These are phyloP conservation scores for Macrolepiota fuliginosa DNA, from an alignment of 768 basidiomycete species.

Conservation along the genomic window DNA sequence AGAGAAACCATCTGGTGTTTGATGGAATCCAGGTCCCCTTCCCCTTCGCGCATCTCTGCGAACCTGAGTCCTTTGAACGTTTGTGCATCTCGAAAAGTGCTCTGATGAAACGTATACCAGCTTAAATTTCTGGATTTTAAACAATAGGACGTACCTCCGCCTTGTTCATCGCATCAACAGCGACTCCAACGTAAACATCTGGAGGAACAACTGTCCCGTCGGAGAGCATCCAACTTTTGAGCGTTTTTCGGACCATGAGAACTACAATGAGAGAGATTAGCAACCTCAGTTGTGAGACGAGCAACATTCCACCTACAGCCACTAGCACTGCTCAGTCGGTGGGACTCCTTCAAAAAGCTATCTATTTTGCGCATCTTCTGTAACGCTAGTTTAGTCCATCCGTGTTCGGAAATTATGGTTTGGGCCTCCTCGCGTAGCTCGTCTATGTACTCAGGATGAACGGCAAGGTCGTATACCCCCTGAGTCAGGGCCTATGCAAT, in stretches of 20 bases:
- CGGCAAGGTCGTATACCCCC: slow-evolving; percentile 33
- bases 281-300: background rate
- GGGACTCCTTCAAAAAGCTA: slow-evolving; percentile 43
- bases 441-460: slow-evolving; percentile 27
- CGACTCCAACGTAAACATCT: slow-evolving; percentile 28
- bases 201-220: slow-evolving; percentile 38
- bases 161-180: slow-evolving; percentile 24
- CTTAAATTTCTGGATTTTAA: background rate
- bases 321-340: slow-evolving; percentile 6
- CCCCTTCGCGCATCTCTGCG: slow-evolving; percentile 19
- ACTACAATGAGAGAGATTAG: slow-evolving; percentile 12
- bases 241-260: slow-evolving; percentile 30
- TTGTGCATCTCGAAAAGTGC: slow-evolving; percentile 25
- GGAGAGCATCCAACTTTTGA: slow-evolving; percentile 39
- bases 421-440: slow-evolving; percentile 43
- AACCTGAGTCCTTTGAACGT: slow-evolving; percentile 39
- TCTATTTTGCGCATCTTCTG: slow-evolving; percentile 41
- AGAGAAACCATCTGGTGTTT: slow-evolving; percentile 33
- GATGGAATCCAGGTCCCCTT: slow-evolving; percentile 8
- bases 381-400: slow-evolving; percentile 32
- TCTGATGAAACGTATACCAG: background rate
- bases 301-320: background rate
- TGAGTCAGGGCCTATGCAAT: slow-evolving; percentile 30
- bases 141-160: slow-evolving; percentile 13
- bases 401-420: slow-evolving; percentile 27